Percentiles rank a stretch among this genome's conserved stretches.
Evolutionary conservation across 768 basidiomycete species (phyloP).

Genomic region (Amanita jacksonii): DNA sequence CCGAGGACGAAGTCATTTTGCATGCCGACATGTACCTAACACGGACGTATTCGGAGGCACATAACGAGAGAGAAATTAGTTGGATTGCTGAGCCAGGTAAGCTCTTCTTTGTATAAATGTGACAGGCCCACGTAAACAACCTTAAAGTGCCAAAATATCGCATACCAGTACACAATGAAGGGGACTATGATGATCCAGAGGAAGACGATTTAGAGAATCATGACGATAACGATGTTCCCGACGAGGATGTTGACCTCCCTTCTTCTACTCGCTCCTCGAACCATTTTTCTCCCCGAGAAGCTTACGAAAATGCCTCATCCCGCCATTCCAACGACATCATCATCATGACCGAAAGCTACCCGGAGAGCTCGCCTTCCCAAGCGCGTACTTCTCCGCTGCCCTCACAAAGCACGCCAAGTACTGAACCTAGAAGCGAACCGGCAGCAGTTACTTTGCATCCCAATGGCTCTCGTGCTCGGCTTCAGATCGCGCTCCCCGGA

Average conservation of each 20-base stretch:
- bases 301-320: slow-evolving; percentile 42
- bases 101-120: slow-evolving; percentile 14
- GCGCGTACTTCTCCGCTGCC: slow-evolving; percentile 24
- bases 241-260: slow-evolving; percentile 35
- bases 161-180: slow-evolving; percentile 52
- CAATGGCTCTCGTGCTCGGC: slow-evolving; percentile 49
- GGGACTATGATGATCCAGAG: slow-evolving; percentile 38
- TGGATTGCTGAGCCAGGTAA: slow-evolving; percentile 71
- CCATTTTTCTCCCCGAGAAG: slow-evolving; percentile 35
- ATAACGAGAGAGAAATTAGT: slow-evolving; percentile 53
- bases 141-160: slow-evolving; percentile 46
- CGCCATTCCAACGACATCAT: slow-evolving; percentile 54
- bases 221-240: slow-evolving; percentile 21
- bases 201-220: slow-evolving; percentile 38
- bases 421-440: slow-evolving; percentile 35
- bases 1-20: slow-evolving; percentile 61
- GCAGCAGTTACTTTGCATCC: slow-evolving; percentile 41
- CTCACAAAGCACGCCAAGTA: slow-evolving; percentile 29
- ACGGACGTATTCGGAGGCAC: slow-evolving; percentile 30
- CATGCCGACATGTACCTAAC: slow-evolving; percentile 43
- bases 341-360: slow-evolving; percentile 54
- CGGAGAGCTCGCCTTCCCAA: slow-evolving; percentile 33
- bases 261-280: slow-evolving; percentile 43
- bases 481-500: slow-evolving; percentile 47
- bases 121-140: neutral